Evolutionary conservation across 2,329 filamentous ascomycete species (phyloP).

Genomic region (Gremmenia infestans): DNA sequence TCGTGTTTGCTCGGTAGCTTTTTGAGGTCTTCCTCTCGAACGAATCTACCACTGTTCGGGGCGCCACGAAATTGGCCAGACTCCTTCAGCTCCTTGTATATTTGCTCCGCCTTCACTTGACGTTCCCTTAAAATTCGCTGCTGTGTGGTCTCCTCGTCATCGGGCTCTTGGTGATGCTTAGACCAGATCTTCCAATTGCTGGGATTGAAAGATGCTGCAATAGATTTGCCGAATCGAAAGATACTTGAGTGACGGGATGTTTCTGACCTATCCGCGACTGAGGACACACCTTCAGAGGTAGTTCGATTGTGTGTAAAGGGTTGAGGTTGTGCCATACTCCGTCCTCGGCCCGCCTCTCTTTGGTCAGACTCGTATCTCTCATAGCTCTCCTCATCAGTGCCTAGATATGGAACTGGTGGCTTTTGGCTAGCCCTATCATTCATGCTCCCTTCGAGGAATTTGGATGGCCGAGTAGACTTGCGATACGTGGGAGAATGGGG

Average conservation of each 20-base stretch:
- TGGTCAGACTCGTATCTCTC: constrained; percentile 14
- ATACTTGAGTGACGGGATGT: constrained; percentile 40
- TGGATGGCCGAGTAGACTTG: constrained; percentile 51
- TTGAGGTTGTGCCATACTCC: constrained; percentile 14
- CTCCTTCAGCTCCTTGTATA: constrained; percentile 50
- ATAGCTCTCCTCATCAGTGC: constrained; percentile 18
- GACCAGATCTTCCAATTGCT: constrained; percentile 41
- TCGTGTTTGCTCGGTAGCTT: constrained; percentile 22
- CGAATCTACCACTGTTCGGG: neutral
- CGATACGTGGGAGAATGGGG: constrained; percentile 28
- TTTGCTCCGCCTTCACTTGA: constrained; percentile 43
- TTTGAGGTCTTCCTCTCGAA: neutral
- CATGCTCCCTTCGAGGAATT: constrained; percentile 77
- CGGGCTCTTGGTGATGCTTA: constrained; percentile 26
- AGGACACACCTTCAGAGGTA: constrained; percentile 15
- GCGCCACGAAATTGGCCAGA: constrained; percentile 38
- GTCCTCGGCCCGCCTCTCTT: constrained; percentile 6
- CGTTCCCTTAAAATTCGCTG: constrained; percentile 39
- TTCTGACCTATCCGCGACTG: constrained; percentile 25
- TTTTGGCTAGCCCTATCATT: constrained; percentile 69
- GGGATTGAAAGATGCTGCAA: constrained; percentile 50
- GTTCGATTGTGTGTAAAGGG: constrained; percentile 15
- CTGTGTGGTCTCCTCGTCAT: constrained; percentile 38
- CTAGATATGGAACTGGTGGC: constrained; percentile 40
- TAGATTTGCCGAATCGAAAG: constrained; percentile 50